A percentile compares a stretch with the other conserved stretches of the same genome.
Conservation (phyloP, 257 asterid genomes). For the Solanum chaucha region DNA sequence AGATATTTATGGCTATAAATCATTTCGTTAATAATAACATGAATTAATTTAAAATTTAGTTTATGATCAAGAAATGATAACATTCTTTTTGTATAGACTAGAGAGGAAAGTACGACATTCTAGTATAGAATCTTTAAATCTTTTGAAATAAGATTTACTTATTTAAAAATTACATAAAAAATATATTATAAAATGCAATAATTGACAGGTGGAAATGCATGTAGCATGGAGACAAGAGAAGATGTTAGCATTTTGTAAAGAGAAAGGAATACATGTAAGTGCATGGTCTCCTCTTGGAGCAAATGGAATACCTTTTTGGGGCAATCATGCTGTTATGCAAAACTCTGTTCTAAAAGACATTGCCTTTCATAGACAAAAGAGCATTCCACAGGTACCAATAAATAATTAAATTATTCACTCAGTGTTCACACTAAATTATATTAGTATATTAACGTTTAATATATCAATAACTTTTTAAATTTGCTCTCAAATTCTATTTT, state of each 20-base stretch:
- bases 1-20: not conserved
- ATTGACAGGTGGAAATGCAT: constrained; percentile 46
- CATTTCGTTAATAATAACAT: not conserved
- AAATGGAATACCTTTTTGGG: constrained; percentile 30
- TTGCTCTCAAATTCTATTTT: too few relatives aligned
- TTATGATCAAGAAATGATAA: too few relatives aligned
- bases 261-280: constrained; percentile 22
- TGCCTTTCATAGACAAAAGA: constrained; percentile 24
- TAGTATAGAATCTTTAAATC: not conserved
- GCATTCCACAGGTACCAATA: constrained; percentile 28
- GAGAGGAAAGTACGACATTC: not conserved
- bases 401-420: not conserved
- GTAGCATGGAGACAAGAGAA: constrained; percentile 50
- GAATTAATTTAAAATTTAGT: not conserved
- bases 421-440: not conserved
- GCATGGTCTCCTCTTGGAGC: constrained; percentile 56
- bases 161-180: fast-evolving
- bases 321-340: constrained; percentile 29
- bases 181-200: too few relatives aligned
- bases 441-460: not conserved
- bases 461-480: too few relatives aligned
- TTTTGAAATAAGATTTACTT: too few relatives aligned
- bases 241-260: constrained; percentile 27
- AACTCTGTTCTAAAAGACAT: constrained; percentile 23
- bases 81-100: not conserved